Evolutionary conservation across 2,329 filamentous ascomycete species (phyloP).

Genomic region (Paramyrothecium roridum): DNA sequence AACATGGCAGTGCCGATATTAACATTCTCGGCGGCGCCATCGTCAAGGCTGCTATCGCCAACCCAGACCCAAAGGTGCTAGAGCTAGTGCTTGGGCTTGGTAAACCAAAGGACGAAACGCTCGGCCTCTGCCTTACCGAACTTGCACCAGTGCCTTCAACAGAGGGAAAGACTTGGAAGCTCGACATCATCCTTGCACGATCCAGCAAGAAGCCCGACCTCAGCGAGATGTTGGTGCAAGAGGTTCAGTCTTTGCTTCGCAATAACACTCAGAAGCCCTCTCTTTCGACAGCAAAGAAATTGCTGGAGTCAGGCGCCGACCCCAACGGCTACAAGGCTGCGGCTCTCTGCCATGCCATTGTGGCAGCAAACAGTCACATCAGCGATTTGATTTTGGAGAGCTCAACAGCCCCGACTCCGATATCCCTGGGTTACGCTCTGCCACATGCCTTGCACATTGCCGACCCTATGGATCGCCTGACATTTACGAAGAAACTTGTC

Average conservation of each 20-base stretch:
- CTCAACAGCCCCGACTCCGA: slow-evolving; percentile 30
- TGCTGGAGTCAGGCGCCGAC: slow-evolving; percentile 50
- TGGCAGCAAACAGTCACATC: slow-evolving; percentile 39
- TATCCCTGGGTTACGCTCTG: slow-evolving; percentile 46
- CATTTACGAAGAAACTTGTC: slow-evolving; percentile 47
- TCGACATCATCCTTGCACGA: slow-evolving; percentile 42
- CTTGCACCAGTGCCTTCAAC: slow-evolving; percentile 41
- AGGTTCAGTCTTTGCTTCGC: slow-evolving; percentile 44
- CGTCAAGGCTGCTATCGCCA: slow-evolving; percentile 35
- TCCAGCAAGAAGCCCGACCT: slow-evolving; percentile 40
- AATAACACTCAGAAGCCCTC: slow-evolving; percentile 32
- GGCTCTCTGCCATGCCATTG: slow-evolving; percentile 48
- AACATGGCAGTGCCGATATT: slow-evolving; percentile 49
- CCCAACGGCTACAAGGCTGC: slow-evolving; percentile 51
- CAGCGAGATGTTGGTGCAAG: slow-evolving; percentile 43
- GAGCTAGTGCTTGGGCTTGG: slow-evolving; percentile 44
- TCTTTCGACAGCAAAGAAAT: slow-evolving; percentile 39
- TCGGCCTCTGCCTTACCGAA: slow-evolving; percentile 39
- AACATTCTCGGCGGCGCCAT: slow-evolving; percentile 44
- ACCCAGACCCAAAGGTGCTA: slow-evolving; percentile 45
- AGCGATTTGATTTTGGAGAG: slow-evolving; percentile 45
- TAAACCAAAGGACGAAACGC: slow-evolving; percentile 38
- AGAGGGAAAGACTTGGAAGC: slow-evolving; percentile 44
- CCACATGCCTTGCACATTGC: slow-evolving; percentile 49
- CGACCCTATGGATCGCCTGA: slow-evolving; percentile 48